Conservation (phyloP, 768 basidiomycete species). For the Guyanaporus albipodus region DNA sequence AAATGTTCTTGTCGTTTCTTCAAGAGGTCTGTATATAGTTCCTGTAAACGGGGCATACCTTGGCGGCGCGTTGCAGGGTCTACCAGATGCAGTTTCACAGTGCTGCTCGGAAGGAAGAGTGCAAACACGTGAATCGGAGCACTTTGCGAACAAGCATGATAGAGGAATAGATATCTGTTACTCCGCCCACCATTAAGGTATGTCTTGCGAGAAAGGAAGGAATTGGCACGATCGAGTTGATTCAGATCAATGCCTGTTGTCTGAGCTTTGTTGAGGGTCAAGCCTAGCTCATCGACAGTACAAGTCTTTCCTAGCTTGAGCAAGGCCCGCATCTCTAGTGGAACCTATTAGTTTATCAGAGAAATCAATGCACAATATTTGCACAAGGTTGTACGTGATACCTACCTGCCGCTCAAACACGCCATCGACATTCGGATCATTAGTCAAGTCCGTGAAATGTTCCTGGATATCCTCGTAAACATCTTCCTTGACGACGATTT, state of each 20-base stretch:
- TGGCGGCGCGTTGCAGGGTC: slow-evolving; percentile 88
- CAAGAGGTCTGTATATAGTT: slow-evolving; percentile 63
- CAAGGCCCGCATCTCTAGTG: slow-evolving; percentile 76
- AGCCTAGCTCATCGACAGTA: slow-evolving; percentile 53
- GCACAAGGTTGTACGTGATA: neutral
- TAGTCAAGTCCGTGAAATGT: slow-evolving; percentile 89
- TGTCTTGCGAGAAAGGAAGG: slow-evolving; percentile 53
- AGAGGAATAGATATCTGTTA: slow-evolving; percentile 81
- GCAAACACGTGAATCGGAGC: slow-evolving; percentile 83
- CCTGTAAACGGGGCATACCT: slow-evolving; percentile 70
- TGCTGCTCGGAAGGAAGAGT: slow-evolving; percentile 71
- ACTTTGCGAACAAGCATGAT: slow-evolving; percentile 74
- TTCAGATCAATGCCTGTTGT: slow-evolving; percentile 77
- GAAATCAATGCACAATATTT: neutral
- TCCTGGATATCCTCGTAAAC: slow-evolving; percentile 80
- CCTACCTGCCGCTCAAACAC: slow-evolving; percentile 89
- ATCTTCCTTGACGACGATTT: slow-evolving; percentile 77
- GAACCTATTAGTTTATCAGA: slow-evolving; percentile 49
- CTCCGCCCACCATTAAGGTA: slow-evolving; percentile 73
- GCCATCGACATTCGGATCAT: slow-evolving; percentile 92
- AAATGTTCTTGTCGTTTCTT: slow-evolving; percentile 44
- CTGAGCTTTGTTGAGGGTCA: slow-evolving; percentile 80
- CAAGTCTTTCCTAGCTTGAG: slow-evolving; percentile 85
- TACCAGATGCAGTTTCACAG: slow-evolving; percentile 79
- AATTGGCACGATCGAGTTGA: slow-evolving; percentile 65